Base-by-base conservation (phyloP, 2,329 filamentous ascomycete species). In the Epichloe gansuensis region DNA sequence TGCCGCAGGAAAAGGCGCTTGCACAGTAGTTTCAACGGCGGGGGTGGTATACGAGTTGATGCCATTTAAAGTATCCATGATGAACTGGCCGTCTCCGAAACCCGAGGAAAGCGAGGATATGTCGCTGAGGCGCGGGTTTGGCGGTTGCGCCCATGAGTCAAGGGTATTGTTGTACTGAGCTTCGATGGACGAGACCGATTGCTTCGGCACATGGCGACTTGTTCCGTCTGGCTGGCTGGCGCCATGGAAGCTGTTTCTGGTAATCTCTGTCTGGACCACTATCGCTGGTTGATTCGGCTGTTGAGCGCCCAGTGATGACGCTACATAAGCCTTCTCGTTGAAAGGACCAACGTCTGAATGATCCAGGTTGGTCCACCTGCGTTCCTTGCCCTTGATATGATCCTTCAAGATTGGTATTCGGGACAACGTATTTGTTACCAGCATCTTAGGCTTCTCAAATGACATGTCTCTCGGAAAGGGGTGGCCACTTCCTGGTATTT, bases 71-170 rank as follows among this genome's bases (percentile, higher is more conserved):
- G 25, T 37, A 23, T 43, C n/a, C 1, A 77, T 63, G 35, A 79
- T 72, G 31, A 82, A 78, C 45, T 82, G 77, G 25, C 75, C 78
- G 59, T 84, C 80, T 17, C 81, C 81, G 56, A 83, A 83, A 6
- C 80, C 81, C 0, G 81, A 84, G 0, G 81, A 83, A 4, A 84
- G 68, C 0, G 80, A 83, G 0, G 81, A 83, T 35, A 81, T 59
- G 47, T 75, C 74, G 54, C 76, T 80, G 4, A 66, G 62, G 7
- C 73, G 69, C 5, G 37, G 7, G 35, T 73, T 70, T 3, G 64
- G 35, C 21, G 44, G 44, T 39, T 59, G 62, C 13, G 56, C 55
- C 31, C 59, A 56, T 8, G 55, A 48, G 2, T 47, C 55, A 15
- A 56, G 25, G 12, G 46, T 56, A 48, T 51, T 53, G 43, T 49